Evolutionary conservation across 2,329 filamentous ascomycete species (phyloP).

Genomic region (Ceratocystis colombiana): DNA sequence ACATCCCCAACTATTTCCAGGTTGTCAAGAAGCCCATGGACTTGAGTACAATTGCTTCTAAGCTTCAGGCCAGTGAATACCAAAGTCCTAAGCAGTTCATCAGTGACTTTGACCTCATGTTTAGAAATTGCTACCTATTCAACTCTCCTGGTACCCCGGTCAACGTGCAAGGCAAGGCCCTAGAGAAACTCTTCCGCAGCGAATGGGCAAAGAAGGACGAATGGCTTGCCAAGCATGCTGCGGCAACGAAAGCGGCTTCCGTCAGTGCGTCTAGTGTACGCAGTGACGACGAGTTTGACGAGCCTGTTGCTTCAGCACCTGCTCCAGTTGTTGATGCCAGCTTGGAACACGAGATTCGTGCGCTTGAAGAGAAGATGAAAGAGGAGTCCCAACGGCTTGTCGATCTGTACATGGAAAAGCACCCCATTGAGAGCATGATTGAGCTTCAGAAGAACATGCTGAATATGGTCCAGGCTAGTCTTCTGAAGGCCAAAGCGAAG

Average conservation of each 20-base stretch:
- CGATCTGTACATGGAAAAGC: slow-evolving; percentile 42
- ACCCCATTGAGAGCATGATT: slow-evolving; percentile 44
- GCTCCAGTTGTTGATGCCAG: slow-evolving; percentile 35
- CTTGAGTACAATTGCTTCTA: slow-evolving; percentile 66
- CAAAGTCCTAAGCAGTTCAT: slow-evolving; percentile 76
- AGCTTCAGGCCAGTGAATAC: slow-evolving; percentile 70
- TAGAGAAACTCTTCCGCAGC: slow-evolving; percentile 64
- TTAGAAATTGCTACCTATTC: slow-evolving; percentile 86
- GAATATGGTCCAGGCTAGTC: slow-evolving; percentile 56
- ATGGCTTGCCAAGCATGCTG: slow-evolving; percentile 69
- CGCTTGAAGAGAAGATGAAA: slow-evolving; percentile 42
- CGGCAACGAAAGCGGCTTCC: slow-evolving; percentile 42
- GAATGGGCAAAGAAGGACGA: slow-evolving; percentile 70
- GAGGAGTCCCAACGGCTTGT: slow-evolving; percentile 52
- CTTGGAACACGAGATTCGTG: slow-evolving; percentile 41
- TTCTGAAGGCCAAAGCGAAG: slow-evolving; percentile 61
- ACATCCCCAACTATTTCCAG: slow-evolving; percentile 86
- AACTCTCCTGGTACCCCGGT: slow-evolving; percentile 67
- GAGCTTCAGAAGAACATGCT: slow-evolving; percentile 53
- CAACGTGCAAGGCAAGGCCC: slow-evolving; percentile 56
- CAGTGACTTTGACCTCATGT: slow-evolving; percentile 68
- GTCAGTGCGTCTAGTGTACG: slow-evolving; percentile 53
- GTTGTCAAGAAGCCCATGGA: slow-evolving; percentile 98
- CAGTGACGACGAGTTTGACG: slow-evolving; percentile 60
- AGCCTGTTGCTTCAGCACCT: slow-evolving; percentile 40